Percentiles rank a stretch among this genome's conserved stretches.
phyloP scores from a whole-genome alignment of 2,329 filamentous ascomycete species.

The Calonectria honghensis region DNA sequence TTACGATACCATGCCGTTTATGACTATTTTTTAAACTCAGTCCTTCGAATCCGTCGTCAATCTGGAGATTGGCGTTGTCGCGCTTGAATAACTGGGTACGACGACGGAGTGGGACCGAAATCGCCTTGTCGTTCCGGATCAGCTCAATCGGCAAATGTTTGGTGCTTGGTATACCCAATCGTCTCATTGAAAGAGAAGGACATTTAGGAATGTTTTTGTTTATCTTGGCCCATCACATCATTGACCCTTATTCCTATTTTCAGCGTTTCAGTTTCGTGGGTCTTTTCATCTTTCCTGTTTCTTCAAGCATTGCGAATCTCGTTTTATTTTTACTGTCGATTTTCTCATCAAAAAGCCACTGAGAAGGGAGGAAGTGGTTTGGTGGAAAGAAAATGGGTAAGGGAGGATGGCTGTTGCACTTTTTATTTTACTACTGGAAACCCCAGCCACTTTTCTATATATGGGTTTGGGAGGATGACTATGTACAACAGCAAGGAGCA shows the following conservation, averaged over 20 bases:
- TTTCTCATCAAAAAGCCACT: constrained; percentile 17
- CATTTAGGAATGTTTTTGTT: constrained; percentile 35
- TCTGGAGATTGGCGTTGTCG: constrained; percentile 45
- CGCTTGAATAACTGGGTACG: constrained; percentile 38
- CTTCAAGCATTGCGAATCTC: constrained; percentile 22
- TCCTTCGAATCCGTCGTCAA: constrained; percentile 40
- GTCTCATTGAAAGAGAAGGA: constrained; percentile 48
- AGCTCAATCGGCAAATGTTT: constrained; percentile 43
- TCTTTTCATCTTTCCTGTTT: constrained; percentile 11
- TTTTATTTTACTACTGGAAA: constrained; percentile 52
- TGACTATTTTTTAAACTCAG: constrained; percentile 51
- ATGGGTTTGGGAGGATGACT: constrained; percentile 36
- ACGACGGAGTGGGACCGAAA: constrained; percentile 37
- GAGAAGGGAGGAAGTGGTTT: constrained; percentile 9
- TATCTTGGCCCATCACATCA: constrained; percentile 31
- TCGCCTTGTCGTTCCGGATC: constrained; percentile 37
- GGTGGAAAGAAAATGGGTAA: constrained; percentile 27
- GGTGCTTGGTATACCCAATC: constrained; percentile 53
- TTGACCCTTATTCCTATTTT: constrained; percentile 32
- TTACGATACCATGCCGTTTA: constrained; percentile 61
- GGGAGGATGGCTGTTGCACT: constrained; percentile 29
- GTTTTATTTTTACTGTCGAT: constrained; percentile 6
- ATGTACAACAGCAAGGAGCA: constrained; percentile 51
- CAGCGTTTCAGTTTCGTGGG: constrained; percentile 46
- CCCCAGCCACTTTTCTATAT: constrained; percentile 48